A percentile compares a stretch with the other conserved stretches of the same genome.
phyloP scores from a whole-genome alignment of 805 yeast genomes.

The Wickerhamiella slavikovae region DNA sequence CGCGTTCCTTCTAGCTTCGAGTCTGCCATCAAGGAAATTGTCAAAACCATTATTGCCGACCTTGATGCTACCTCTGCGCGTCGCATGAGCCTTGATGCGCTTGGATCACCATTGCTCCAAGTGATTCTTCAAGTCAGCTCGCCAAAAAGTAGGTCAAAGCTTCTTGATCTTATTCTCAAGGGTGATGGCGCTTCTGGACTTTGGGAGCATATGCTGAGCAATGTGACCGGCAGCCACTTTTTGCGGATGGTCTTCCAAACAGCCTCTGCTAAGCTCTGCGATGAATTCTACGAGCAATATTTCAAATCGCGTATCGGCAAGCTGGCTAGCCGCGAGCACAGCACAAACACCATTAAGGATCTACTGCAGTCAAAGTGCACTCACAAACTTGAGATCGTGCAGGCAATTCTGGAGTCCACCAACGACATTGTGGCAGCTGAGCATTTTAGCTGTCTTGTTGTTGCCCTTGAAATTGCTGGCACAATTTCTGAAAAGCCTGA shows the following conservation, averaged over 20 bases:
- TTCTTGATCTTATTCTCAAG: slow-evolving; percentile 36
- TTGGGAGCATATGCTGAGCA: slow-evolving; percentile 65
- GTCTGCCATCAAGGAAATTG: slow-evolving; percentile 20
- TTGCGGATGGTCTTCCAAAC: slow-evolving; percentile 48
- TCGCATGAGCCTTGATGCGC: slow-evolving; percentile 53
- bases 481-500: slow-evolving; percentile 3
- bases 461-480: slow-evolving; percentile 6
- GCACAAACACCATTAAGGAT: slow-evolving; percentile 59
- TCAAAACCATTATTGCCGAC: slow-evolving; percentile 13
- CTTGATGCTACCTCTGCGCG: slow-evolving; percentile 32
- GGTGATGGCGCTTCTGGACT: slow-evolving; percentile 35
- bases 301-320: slow-evolving; percentile 57
- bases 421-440: slow-evolving; percentile 12
- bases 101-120: slow-evolving; percentile 65
- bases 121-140: slow-evolving; percentile 6
- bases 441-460: slow-evolving; percentile 6
- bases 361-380: slow-evolving; percentile 24
- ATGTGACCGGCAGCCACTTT: slow-evolving; percentile 87
- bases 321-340: slow-evolving; percentile 64
- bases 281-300: slow-evolving; percentile 47
- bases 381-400: slow-evolving; percentile 8
- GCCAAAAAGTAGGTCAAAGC: slow-evolving; percentile 1
- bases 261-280: slow-evolving; percentile 47
- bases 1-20: slow-evolving; percentile 49
- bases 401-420: slow-evolving; percentile 8